A percentile compares a stretch with the other conserved stretches of the same genome.
phyloP scores from a whole-genome alignment of 139 green algal genomes.

The Parachlorella kessleri region DNA sequence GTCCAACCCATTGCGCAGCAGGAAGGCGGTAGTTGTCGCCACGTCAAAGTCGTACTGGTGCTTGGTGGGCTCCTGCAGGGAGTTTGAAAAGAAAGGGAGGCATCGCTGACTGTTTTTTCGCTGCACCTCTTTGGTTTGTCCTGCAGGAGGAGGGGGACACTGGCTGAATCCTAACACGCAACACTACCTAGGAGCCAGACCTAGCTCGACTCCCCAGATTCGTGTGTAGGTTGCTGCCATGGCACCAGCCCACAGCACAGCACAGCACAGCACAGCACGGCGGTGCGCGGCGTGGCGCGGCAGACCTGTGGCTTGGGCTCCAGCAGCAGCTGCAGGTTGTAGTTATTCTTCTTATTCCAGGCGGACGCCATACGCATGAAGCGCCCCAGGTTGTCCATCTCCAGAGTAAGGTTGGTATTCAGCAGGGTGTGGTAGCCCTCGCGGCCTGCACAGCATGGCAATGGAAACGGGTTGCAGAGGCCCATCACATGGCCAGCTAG shows the following conservation, averaged over 20 bases:
- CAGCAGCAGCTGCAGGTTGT: constrained; percentile 66
- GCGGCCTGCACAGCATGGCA: constrained; percentile 41
- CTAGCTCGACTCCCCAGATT: no score
- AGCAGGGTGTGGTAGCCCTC: constrained; percentile 78
- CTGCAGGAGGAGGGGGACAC: no score
- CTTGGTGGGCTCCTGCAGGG: constrained; percentile 66
- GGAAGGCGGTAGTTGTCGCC: constrained; percentile 65
- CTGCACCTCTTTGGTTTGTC: no score
- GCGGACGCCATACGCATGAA: constrained; percentile 57
- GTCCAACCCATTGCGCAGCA: constrained; percentile 56
- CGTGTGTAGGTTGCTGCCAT: no score
- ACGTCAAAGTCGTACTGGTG: constrained; percentile 78
- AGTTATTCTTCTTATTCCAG: constrained; percentile 17
- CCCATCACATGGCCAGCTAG: no score
- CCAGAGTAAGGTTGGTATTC: constrained; percentile 72
- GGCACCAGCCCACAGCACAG: no score
- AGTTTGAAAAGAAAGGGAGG: no score
- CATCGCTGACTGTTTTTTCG: no score
- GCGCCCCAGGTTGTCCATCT: constrained; percentile 62
- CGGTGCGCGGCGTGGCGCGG: neutral
- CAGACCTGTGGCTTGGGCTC: constrained; percentile 73
- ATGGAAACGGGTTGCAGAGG: no score
- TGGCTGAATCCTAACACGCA: no score
- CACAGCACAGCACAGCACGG: no score
- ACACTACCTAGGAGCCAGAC: no score